Percentiles rank a stretch among this genome's conserved stretches.
phyloP scores from a whole-genome alignment of 805 yeast genomes.

The Ogataea polymorpha region DNA sequence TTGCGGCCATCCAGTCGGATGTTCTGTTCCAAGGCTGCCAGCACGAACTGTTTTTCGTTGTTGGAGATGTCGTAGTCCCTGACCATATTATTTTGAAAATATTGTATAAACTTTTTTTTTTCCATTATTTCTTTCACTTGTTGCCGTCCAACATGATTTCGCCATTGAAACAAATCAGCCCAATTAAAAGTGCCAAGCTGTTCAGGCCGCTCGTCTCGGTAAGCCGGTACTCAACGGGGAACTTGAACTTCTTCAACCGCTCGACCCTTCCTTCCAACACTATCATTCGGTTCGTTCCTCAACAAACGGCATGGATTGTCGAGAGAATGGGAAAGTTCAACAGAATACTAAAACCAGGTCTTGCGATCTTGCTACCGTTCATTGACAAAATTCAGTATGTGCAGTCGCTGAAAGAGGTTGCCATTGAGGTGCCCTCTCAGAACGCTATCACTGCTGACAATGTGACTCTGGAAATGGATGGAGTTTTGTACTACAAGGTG shows the following conservation, averaged over 20 bases:
- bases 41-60: constrained; percentile 60
- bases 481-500: constrained; percentile 74
- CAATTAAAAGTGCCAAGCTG: not conserved
- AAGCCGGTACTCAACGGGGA: constrained; percentile 14
- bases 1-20: constrained; percentile 68
- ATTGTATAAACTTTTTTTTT: not conserved
- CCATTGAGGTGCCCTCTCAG: constrained; percentile 82
- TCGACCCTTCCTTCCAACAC: constrained; percentile 69
- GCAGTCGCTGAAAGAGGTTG: constrained; percentile 76
- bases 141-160: constrained; percentile 5
- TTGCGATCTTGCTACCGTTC: constrained; percentile 69
- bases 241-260: constrained; percentile 26
- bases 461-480: constrained; percentile 81
- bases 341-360: constrained; percentile 67
- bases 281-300: constrained; percentile 75
- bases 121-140: not conserved
- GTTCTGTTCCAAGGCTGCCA: constrained; percentile 60
- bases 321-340: constrained; percentile 88
- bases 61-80: constrained; percentile 58
- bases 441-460: constrained; percentile 84
- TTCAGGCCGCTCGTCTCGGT: constrained; percentile 1
- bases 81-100: constrained; percentile 43
- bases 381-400: constrained; percentile 77
- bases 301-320: constrained; percentile 87
- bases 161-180: constrained; percentile 5